Percentiles rank a stretch among this genome's conserved stretches.
phyloP scores from a whole-genome alignment of 805 yeast species.

The Candida krabiensis region DNA sequence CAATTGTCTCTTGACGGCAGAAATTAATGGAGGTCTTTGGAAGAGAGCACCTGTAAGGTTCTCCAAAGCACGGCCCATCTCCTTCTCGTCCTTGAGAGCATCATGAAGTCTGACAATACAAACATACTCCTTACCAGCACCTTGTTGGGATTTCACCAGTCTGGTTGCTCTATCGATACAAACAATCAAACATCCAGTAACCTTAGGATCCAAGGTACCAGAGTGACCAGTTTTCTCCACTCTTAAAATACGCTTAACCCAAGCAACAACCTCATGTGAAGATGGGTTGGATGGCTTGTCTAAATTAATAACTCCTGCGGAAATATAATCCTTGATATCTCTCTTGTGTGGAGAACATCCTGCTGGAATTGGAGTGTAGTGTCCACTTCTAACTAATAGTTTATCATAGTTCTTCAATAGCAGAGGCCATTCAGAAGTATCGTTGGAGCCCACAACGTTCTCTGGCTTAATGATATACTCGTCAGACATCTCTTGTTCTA shows the following conservation, averaged over 20 bases:
- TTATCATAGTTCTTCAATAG: constrained; percentile 92
- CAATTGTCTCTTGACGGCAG: constrained; percentile 98
- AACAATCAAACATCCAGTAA: constrained; percentile 97
- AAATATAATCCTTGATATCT: constrained; percentile 84
- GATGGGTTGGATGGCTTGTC: constrained; percentile 99
- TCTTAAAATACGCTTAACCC: constrained; percentile 95
- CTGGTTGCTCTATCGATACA: constrained; percentile 98
- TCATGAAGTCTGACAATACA: constrained; percentile 96
- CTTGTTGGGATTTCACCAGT: constrained; percentile 97
- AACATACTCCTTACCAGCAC: constrained; percentile 99
- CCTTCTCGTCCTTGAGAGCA: constrained; percentile 86
- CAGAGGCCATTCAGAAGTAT: constrained; percentile 95
- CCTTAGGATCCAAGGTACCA: constrained; percentile 96
- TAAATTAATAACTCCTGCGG: constrained; percentile 94
- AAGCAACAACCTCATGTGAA: constrained; percentile 98
- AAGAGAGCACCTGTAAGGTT: constrained; percentile 97
- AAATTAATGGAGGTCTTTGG: constrained; percentile 98
- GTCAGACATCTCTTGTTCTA: constrained; percentile 38
- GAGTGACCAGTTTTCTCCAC: constrained; percentile 98
- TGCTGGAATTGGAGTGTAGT: constrained; percentile 95
- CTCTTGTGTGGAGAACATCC: constrained; percentile 95
- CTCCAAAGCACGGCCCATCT: constrained; percentile 79
- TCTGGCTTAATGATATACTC: constrained; percentile 84
- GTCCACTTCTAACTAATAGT: constrained; percentile 91
- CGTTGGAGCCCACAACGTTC: constrained; percentile 69